A percentile compares a stretch with the other conserved stretches of the same genome.
Conservation (phyloP, 495 filamentous ascomycete genomes). For the Daldinia bambusicola region DNA sequence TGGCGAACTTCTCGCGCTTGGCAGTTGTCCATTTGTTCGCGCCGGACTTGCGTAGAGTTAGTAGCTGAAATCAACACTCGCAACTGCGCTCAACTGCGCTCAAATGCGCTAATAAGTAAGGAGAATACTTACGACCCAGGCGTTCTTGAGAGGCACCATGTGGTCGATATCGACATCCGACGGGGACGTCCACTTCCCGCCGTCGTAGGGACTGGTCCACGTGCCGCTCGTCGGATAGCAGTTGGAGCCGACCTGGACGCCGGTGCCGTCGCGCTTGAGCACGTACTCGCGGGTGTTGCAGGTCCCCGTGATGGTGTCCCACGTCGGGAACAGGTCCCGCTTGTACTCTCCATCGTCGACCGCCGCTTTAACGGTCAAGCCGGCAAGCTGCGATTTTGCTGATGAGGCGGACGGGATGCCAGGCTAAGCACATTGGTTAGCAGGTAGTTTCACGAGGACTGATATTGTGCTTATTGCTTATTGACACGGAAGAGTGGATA, state of each 20-base stretch:
- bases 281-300: conserved; percentile 74
- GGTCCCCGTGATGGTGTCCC: conserved; percentile 69
- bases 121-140: conserved; percentile 68
- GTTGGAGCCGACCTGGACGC: conserved; percentile 59
- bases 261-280: conserved; percentile 72
- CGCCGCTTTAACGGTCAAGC: conserved; percentile 63
- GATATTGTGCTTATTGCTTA: background rate
- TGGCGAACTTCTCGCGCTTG: conserved; percentile 72
- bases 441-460: background rate
- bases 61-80: too few species aligned
- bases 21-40: conserved; percentile 68
- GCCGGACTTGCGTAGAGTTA: conserved; percentile 56
- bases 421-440: conserved; percentile 51
- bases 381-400: conserved; percentile 65
- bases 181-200: conserved; percentile 71
- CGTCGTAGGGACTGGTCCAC: conserved; percentile 76
- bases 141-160: conserved; percentile 77
- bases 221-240: conserved; percentile 68
- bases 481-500: background rate
- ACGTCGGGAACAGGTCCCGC: conserved; percentile 73
- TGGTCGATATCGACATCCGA: conserved; percentile 81
- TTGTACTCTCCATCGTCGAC: conserved; percentile 65
- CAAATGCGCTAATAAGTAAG: too few species aligned
- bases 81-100: too few species aligned
- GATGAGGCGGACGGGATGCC: conserved; percentile 66